Base-by-base conservation (phyloP, 768 basidiomycete species). In the Boletales sp. region DNA sequence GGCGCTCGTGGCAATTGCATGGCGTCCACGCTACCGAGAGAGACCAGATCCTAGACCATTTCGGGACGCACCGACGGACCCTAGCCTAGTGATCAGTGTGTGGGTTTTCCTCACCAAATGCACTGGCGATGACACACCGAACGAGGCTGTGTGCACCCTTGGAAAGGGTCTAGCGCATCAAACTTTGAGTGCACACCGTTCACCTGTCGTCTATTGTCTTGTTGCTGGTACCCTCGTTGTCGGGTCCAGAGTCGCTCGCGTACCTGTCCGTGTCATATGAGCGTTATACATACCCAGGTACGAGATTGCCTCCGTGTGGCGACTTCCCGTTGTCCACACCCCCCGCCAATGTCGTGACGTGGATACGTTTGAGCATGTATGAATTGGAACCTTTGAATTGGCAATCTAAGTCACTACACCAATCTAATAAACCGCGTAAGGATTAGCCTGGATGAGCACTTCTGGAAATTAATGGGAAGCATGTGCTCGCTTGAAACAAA, bases 301-400 rank as follows among this genome's bases (percentile, higher is more conserved):
- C 55, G 31, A 55, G 53, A 63, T 63, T 51, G 34, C 49, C 52
- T 54, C 62, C 54, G 55, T 41, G 53, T 49, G 52, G 49, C 51
- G 50, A 25, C 46, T 37, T n/a, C 43, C 40, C 37, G 33, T 46
- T 19, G 12, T 30, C 37, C 5, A 30, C 34, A 14, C 13, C 33
- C 41, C 40, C n/a, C 36, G 31, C 21, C 25, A 11, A 41, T 47
- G 37, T 34, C 28, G 30, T 33, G 25, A 40, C 21, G 30, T 21
- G 34, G 31, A 13, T 25, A 14, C 17, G 6, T 11, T 5, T 28
- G 25, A 28, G 25, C 32, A 37, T 9, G 4, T 41, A 34, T n/a
- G 36, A 58, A 36, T 6, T 17, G 10, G 18, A 34, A 12, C 34
- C 15, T 13, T 28, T 28, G 25, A 28, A 28, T 28, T 28, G 25